phyloP scores from a whole-genome alignment of 2,329 filamentous ascomycete genomes.

The Fonsecaea pugnacius region DNA sequence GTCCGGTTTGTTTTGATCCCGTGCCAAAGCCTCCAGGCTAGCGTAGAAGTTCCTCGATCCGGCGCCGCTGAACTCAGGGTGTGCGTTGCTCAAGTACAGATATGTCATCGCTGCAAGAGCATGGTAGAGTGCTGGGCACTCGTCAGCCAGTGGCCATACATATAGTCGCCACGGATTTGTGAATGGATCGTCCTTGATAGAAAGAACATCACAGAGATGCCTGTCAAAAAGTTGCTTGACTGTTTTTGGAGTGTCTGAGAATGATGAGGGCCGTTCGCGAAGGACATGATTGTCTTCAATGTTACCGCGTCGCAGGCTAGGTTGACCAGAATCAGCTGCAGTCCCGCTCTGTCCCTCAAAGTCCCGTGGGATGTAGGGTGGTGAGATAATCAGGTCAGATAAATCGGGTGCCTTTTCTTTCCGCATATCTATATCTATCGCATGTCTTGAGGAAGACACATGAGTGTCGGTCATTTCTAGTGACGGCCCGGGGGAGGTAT shows the following conservation, averaged over 20 bases:
- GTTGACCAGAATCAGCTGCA: background rate
- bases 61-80: conserved; percentile 3
- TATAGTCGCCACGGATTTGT: conserved; percentile 19
- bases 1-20: background rate
- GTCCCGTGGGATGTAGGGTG: background rate
- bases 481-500: background rate
- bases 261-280: background rate
- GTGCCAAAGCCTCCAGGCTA: conserved; percentile 8
- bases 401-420: background rate
- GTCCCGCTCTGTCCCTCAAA: background rate
- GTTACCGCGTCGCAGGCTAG: background rate
- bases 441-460: background rate
- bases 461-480: background rate
- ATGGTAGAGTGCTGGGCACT: conserved; percentile 18
- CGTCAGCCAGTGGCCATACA: conserved; percentile 22
- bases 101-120: conserved; percentile 27
- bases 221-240: conserved; percentile 22
- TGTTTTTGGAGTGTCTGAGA: background rate
- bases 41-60: conserved; percentile 9
- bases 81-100: conserved; percentile 17
- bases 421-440: background rate
- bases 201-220: conserved; percentile 17
- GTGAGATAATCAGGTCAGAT: background rate
- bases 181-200: conserved; percentile 25
- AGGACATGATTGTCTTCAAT: background rate